A percentile compares a stretch with the other conserved stretches of the same genome.
These are phyloP conservation scores for Sphaerulina musiva DNA, from an alignment of 2,329 filamentous ascomycete genomes.

Conservation along the genomic window DNA sequence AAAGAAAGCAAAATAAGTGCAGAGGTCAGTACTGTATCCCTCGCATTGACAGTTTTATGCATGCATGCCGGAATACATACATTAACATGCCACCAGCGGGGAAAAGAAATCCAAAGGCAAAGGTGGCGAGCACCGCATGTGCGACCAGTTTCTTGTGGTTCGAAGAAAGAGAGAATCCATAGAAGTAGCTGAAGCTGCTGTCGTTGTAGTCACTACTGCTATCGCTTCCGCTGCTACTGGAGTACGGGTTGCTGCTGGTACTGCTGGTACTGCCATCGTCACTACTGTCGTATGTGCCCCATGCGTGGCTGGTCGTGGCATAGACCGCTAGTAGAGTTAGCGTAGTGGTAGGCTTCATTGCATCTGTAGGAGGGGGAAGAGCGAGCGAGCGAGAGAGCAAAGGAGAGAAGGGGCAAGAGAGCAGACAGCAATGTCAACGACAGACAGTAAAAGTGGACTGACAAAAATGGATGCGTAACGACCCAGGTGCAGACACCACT, in stretches of 20 bases:
- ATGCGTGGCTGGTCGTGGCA: slow-evolving; percentile 6
- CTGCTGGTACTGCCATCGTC: slow-evolving; percentile 10
- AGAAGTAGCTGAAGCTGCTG: slow-evolving; percentile 10
- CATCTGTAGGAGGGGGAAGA: neutral
- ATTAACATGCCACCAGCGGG: slow-evolving; percentile 43
- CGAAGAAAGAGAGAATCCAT: slow-evolving; percentile 11
- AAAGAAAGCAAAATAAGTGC: neutral
- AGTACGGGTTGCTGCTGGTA: slow-evolving; percentile 7
- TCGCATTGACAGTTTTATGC: too few species aligned
- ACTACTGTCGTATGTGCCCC: slow-evolving; percentile 11
- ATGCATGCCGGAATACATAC: neutral
- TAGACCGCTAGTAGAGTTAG: slow-evolving; percentile 7
- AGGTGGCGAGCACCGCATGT: slow-evolving; percentile 41
- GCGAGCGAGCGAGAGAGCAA: too few species aligned
- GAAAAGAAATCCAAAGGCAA: slow-evolving; percentile 45
- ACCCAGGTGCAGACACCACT: neutral
- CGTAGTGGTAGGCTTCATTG: slow-evolving; percentile 3
- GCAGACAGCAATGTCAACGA: neutral
- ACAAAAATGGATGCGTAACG: neutral
- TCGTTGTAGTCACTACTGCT: slow-evolving; percentile 7
- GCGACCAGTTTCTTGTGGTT: slow-evolving; percentile 38
- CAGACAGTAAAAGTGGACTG: neutral
- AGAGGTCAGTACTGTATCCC: too few species aligned
- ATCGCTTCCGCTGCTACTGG: slow-evolving; percentile 7
- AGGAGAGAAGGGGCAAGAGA: neutral